Evolutionary conservation across 331 rosid genomes (phyloP).

Genomic region (Saraca asoca): DNA sequence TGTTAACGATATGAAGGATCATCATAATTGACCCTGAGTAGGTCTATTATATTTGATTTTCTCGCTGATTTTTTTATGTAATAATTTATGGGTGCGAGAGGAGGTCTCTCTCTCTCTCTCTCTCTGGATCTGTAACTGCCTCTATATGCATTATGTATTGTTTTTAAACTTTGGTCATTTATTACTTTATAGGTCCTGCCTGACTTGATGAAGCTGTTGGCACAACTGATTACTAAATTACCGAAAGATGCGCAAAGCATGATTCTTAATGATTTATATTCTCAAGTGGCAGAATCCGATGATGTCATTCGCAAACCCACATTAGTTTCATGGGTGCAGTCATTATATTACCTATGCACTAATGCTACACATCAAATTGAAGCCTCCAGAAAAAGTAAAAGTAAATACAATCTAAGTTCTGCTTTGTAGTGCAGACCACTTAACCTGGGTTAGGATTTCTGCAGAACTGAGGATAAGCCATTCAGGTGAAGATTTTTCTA

Average conservation of each 20-base stretch:
- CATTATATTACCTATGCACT: conserved; percentile 78
- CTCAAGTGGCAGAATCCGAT: conserved; percentile 88
- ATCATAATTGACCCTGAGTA: too few species aligned
- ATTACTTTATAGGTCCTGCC: conserved; percentile 70
- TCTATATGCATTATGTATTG: conserved; percentile 14
- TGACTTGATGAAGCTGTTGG: conserved; percentile 74
- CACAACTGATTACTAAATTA: conserved; percentile 64
- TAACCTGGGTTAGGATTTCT: conserved; percentile 43
- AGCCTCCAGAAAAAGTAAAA: conserved; percentile 34
- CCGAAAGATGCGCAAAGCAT: conserved; percentile 69
- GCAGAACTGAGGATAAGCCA: conserved; percentile 55
- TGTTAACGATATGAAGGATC: too few species aligned
- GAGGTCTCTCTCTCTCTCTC: too few species aligned
- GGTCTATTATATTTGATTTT: too few species aligned
- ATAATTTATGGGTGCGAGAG: too few species aligned
- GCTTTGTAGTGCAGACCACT: conserved; percentile 36
- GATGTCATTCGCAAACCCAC: conserved; percentile 83
- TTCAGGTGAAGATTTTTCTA: conserved; percentile 15
- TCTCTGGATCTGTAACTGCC: neutral
- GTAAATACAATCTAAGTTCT: conserved; percentile 34
- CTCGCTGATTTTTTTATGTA: too few species aligned
- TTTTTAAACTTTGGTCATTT: neutral
- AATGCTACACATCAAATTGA: conserved; percentile 44
- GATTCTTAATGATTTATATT: conserved; percentile 74
- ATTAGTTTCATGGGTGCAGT: conserved; percentile 92